Base-by-base conservation (phyloP, 2,329 filamentous ascomycete species). In the Nothopassalora personata region DNA sequence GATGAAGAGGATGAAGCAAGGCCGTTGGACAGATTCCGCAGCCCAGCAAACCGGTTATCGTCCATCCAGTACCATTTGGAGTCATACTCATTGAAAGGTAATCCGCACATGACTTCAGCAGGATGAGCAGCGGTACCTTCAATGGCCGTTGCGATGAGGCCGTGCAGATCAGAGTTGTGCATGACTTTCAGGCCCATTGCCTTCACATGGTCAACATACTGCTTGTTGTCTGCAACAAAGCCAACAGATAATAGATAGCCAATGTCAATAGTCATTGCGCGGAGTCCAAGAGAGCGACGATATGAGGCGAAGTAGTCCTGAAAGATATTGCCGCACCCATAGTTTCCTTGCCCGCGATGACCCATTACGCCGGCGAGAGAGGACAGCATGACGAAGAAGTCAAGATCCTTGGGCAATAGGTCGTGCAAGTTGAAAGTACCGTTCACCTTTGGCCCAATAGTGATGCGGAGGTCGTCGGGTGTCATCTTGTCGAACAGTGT, bases 321-420 rank as follows among this genome's bases (percentile, higher is more conserved):
- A 59, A 66, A 72, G n/a, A 62, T 62, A 52, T 69, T 85, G 0
- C 80, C 82, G 4, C 54, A 53, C 1, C 59, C 60, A 58, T 70
- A 70, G 54, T 68, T 68, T n/a, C 45, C 77, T 62, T 86, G 83
- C 3, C 63, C 62, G 19, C 48, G 53, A 36, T 64, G 59, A 9
- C 70, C 70, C 15, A 66, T 58, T 1, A 67, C 54, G 3, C 67
- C 67, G 0, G 66, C 56, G 3, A 66, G 45, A 1, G 67, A 70
- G 11, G 63, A 66, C 9, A 71, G 54, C 52, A 68, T 58, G 45
- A 71, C 56, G 62, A 74, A 74, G 60, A 72, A 71, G 54, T 73
- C 71, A 8, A 66, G 45, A 9, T 64, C 60, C 4, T 53, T 36
- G 4, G 60, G 59, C 1, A 73, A 54, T 2, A 62, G 39, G 9